Percentiles rank a stretch among this genome's conserved stretches.
Evolutionary conservation across 2,329 filamentous ascomycete species (phyloP).

Genomic region (Nemania sp.): DNA sequence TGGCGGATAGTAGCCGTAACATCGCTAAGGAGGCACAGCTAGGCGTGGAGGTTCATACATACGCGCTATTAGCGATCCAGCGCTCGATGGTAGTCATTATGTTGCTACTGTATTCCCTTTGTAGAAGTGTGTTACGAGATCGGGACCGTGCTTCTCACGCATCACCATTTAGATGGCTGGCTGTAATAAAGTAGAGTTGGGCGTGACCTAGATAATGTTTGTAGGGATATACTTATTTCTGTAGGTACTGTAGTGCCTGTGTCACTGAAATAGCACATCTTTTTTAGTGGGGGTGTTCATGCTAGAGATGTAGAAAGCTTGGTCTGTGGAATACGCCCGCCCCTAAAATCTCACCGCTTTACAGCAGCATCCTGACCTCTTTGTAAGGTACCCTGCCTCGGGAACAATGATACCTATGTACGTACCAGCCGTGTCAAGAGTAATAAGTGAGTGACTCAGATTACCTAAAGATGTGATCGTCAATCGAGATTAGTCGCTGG

Average conservation of each 20-base stretch:
- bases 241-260: conserved; percentile 16
- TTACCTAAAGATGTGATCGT: neutral
- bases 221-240: no score
- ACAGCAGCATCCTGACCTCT: no score
- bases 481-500: neutral
- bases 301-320: conserved; percentile 34
- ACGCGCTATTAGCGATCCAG: neutral
- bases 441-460: no score
- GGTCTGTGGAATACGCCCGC: conserved; percentile 28
- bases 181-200: neutral
- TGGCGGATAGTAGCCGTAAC: neutral
- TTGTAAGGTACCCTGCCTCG: conserved; percentile 27
- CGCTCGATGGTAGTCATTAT: neutral
- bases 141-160: no score
- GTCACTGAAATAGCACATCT: no score
- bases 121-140: conserved; percentile 7
- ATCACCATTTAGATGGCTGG: conserved; percentile 31
- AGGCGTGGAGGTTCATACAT: neutral
- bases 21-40: neutral
- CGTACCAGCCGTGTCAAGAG: no score
- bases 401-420: conserved; percentile 16
- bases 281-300: conserved; percentile 33
- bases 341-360: conserved; percentile 35
- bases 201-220: no score
- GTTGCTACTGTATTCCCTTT: no score